These are phyloP conservation scores for Thielaviopsis euricoi DNA, from an alignment of 2,329 filamentous ascomycete genomes.

Conservation along the genomic window DNA sequence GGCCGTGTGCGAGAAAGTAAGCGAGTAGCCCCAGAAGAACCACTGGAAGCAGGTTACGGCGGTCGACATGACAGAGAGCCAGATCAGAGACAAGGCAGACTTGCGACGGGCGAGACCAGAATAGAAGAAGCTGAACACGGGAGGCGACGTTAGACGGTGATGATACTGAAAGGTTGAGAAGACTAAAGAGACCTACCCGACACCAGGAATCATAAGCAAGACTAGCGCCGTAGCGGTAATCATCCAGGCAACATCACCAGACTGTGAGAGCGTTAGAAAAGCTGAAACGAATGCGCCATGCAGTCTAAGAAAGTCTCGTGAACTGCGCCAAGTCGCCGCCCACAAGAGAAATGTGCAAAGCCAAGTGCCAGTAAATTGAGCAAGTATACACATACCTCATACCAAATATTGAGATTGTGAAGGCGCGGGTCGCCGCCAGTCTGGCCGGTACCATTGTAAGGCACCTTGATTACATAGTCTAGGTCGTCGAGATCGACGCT, in stretches of 20 bases:
- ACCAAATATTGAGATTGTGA: constrained; percentile 62
- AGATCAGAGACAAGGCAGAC: constrained; percentile 76
- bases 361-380: background rate
- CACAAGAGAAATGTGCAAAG: background rate
- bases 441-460: constrained; percentile 47
- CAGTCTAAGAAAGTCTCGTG: too few species aligned
- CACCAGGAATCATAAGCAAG: constrained; percentile 81
- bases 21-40: constrained; percentile 85
- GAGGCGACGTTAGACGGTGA: constrained; percentile 8
- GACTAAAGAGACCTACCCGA: constrained; percentile 36
- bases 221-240: constrained; percentile 69
- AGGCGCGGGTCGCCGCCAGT: constrained; percentile 52
- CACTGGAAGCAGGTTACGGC: constrained; percentile 79
- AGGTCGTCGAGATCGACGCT: constrained; percentile 26
- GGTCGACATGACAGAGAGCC: constrained; percentile 75
- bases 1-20: constrained; percentile 65
- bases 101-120: constrained; percentile 78
- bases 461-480: constrained; percentile 29
- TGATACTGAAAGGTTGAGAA: background rate
- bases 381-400: constrained; percentile 38
- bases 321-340: background rate
- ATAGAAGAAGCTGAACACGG: constrained; percentile 53
- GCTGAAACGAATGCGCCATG: background rate
- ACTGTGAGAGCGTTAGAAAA: constrained; percentile 24
- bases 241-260: constrained; percentile 75